Evolutionary conservation across 2,329 filamentous ascomycete genomes (phyloP).

Genomic region (Uncinocarpus reesii): DNA sequence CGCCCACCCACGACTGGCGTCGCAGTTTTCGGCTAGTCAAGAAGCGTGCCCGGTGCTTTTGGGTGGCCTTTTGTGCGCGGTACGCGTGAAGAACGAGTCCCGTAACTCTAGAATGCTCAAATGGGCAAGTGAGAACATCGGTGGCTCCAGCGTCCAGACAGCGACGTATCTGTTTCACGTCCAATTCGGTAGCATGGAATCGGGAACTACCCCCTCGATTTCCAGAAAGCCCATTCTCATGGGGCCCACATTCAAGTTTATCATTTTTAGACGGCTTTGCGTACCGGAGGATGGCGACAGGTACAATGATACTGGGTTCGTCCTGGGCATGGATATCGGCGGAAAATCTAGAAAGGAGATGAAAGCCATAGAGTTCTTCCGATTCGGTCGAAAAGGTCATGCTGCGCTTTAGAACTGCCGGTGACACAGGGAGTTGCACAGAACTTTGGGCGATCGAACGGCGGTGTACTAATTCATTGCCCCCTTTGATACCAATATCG

Average conservation of each 20-base stretch:
- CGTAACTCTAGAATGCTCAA: conserved; percentile 62
- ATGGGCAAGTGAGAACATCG: conserved; percentile 72
- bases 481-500: conserved; percentile 39
- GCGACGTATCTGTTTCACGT: conserved; percentile 50
- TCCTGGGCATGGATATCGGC: conserved; percentile 43
- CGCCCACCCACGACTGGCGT: conserved; percentile 85
- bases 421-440: conserved; percentile 15
- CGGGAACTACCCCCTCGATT: not conserved
- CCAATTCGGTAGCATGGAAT: conserved; percentile 16
- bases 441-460: conserved; percentile 3
- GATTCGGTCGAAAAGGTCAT: conserved; percentile 37
- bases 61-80: conserved; percentile 65
- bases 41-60: conserved; percentile 61
- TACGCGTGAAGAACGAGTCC: conserved; percentile 75
- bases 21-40: conserved; percentile 62
- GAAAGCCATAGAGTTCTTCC: conserved; percentile 41
- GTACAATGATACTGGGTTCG: conserved; percentile 40
- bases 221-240: conserved; percentile 1
- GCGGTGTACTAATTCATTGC: conserved; percentile 23
- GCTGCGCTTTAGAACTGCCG: conserved; percentile 25
- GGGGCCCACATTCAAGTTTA: conserved; percentile 20
- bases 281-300: conserved; percentile 39
- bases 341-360: conserved; percentile 40
- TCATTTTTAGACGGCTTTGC: conserved; percentile 18
- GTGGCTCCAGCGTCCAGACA: conserved; percentile 79